Conservation (phyloP, 192 early-diverging fungal species). For the Chytriomyces sp. region DNA sequence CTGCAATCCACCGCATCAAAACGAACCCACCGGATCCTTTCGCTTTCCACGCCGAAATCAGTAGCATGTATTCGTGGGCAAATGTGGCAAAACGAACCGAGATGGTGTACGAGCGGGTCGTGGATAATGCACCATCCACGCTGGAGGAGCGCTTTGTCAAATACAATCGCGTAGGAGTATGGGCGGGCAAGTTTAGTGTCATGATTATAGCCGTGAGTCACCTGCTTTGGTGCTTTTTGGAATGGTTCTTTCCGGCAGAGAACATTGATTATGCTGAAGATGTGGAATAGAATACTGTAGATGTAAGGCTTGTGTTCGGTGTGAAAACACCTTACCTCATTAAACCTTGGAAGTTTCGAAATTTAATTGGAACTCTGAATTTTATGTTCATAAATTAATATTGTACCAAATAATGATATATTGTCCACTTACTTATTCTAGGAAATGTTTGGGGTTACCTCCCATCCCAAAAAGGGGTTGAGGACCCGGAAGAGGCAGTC, state of each 20-base stretch:
- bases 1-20: constrained; percentile 71
- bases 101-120: constrained; percentile 76
- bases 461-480: too few species aligned
- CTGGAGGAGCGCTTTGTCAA: constrained; percentile 72
- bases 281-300: neutral
- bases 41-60: constrained; percentile 78
- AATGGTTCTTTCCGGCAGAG: constrained; percentile 71
- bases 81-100: constrained; percentile 94
- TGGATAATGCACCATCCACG: constrained; percentile 63
- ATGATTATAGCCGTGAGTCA: constrained; percentile 89
- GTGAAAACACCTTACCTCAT: too few species aligned
- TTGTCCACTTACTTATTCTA: too few species aligned
- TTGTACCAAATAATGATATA: too few species aligned
- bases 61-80: constrained; percentile 95
- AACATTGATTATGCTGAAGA: constrained; percentile 14
- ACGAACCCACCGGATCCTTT: constrained; percentile 39
- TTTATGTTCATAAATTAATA: too few species aligned
- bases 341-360: too few species aligned
- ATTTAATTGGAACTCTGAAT: too few species aligned
- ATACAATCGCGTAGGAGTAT: constrained; percentile 80
- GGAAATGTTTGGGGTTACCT: too few species aligned
- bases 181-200: constrained; percentile 89
- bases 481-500: too few species aligned
- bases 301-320: too few species aligned
- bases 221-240: constrained; percentile 77